Evolutionary conservation across 495 filamentous ascomycete genomes (phyloP), one percentile per base, ranked within the genome.

Genomic region (Glonium stellatum): DNA sequence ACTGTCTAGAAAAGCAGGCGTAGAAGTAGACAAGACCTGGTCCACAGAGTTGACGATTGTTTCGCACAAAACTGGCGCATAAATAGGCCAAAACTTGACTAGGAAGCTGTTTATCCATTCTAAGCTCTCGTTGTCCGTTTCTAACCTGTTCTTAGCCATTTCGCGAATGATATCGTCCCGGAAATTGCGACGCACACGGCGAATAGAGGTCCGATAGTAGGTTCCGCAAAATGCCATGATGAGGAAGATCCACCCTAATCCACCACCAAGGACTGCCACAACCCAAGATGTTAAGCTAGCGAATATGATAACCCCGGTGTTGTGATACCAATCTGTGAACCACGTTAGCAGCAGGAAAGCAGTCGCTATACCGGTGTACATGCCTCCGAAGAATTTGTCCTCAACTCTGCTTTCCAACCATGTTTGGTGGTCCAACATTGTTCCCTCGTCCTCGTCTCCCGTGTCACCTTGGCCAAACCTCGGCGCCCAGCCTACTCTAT

Each of bases 41-140:
- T 99, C 93, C 53, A 97, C 93, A 0, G 90, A 89, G 70, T 81
- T 86, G 76, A 97, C 91, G 65, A 99, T 84, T 12, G 90, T 93
- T 55, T 92, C 83, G 49, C 90, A 91, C 11, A 99, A 82, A 22
- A 97, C 89, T 0, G 93, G 93, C 47, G 90, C 88, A 70, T 93
- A 97, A 67, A 99, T 99, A 21, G 93, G 93, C 93, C 93, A 99
- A 76, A 99, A 97, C 72, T 97, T 99, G 71, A 93, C 85, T 63
- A 97, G 64, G 76, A 97, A 97, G 71, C 91, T 95, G 78, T 99
- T 99, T 67, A 99, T 97, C 93, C 93, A 99, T 71, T 99, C 93
- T 39, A 99, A 74, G 66, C 86, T 92, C 74, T 99, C 93, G 25
- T 83, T 86, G 68, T 99, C 95, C 9, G 87, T 95, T 64, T 97